These are phyloP conservation scores for Pestalotiopsis fici DNA, from an alignment of 2,329 filamentous ascomycete species.

Conservation along the genomic window DNA sequence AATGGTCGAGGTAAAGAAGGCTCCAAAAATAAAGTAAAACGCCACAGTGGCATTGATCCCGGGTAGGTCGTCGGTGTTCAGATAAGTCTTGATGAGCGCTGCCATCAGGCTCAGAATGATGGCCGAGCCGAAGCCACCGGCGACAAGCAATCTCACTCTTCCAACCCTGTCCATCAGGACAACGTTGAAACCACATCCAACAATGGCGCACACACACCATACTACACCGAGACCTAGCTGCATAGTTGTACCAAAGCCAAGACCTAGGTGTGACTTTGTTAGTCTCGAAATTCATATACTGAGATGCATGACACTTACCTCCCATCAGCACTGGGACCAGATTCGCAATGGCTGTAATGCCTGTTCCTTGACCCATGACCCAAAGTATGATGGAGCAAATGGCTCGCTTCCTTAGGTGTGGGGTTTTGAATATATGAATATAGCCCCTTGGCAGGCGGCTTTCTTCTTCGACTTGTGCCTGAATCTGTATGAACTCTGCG, in stretches of 20 bases:
- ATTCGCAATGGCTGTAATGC: constrained; percentile 29
- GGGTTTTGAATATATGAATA: constrained; percentile 25
- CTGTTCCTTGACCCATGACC: constrained; percentile 30
- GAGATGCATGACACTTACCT: background rate
- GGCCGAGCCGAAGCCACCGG: constrained; percentile 21
- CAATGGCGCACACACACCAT: constrained; percentile 25
- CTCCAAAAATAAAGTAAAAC: constrained; percentile 21
- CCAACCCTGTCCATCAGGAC: constrained; percentile 27
- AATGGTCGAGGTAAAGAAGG: constrained; percentile 24
- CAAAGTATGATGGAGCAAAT: constrained; percentile 28
- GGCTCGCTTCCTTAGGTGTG: constrained; percentile 24
- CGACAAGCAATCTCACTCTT: constrained; percentile 21
- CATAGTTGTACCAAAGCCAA: constrained; percentile 27
- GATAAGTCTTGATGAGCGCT: constrained; percentile 22
- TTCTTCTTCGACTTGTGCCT: constrained; percentile 44
- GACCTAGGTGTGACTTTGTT: background rate
- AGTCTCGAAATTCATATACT: background rate
- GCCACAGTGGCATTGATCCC: constrained; percentile 25
- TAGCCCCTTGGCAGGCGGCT: constrained; percentile 22
- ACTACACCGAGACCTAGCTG: constrained; percentile 28
- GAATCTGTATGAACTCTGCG: constrained; percentile 47
- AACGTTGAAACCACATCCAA: constrained; percentile 28
- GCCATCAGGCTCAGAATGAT: constrained; percentile 22
- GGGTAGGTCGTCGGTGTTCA: constrained; percentile 17
- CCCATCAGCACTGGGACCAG: constrained; percentile 29